Conservation (phyloP, 306 rosid species). For the Pueraria montana region DNA sequence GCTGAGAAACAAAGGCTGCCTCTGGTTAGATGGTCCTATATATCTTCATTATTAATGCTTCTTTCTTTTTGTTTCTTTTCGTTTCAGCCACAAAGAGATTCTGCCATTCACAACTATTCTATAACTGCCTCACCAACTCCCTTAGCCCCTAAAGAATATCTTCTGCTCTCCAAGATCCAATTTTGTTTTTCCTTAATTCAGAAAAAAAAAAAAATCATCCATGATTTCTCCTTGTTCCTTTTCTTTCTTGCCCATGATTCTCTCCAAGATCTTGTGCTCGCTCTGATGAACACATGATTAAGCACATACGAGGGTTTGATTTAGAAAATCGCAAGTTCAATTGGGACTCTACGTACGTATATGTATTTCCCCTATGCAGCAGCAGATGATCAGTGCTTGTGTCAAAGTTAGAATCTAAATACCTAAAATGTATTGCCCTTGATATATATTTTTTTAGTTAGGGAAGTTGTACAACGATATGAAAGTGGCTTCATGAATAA, state of each 20-base stretch:
- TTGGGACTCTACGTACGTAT: too few relatives aligned
- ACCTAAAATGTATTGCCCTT: not conserved
- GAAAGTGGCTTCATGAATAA: not conserved
- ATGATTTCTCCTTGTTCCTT: constrained; percentile 1
- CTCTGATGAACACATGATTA: not conserved
- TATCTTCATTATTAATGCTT: constrained; percentile 33
- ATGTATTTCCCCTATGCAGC: not conserved
- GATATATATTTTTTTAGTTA: not conserved
- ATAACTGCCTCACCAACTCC: constrained; percentile 45
- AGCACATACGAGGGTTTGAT: not conserved
- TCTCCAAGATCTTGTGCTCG: not conserved
- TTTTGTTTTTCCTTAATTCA: not conserved
- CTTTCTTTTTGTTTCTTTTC: constrained; percentile 40
- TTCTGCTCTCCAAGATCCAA: constrained; percentile 15
- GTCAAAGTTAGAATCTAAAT: not conserved
- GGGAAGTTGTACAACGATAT: too few relatives aligned
- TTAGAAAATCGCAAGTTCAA: too few relatives aligned
- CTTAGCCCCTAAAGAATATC: constrained; percentile 38
- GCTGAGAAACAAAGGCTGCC: constrained; percentile 41
- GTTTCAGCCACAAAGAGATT: constrained; percentile 50
- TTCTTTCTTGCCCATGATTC: not conserved
- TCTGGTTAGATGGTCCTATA: constrained; percentile 51
- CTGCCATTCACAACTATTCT: constrained; percentile 33
- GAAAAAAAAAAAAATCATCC: not conserved
- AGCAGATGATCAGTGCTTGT: not conserved